Evolutionary conservation across 495 filamentous ascomycete genomes (phyloP), one percentile per base, ranked within the genome.

Genomic region (Thozetella sp.): DNA sequence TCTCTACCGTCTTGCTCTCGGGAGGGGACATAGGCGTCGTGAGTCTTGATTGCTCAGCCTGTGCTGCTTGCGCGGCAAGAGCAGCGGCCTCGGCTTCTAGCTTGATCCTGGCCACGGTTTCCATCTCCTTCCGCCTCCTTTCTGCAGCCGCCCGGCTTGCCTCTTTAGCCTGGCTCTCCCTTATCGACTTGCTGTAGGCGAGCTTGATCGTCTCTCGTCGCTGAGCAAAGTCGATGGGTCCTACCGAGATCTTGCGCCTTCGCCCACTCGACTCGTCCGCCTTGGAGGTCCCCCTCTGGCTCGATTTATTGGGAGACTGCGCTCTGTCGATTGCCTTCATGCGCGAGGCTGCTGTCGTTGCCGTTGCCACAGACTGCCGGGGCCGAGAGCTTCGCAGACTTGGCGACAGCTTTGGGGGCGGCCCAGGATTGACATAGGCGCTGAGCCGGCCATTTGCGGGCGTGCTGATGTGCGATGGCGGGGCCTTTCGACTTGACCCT

Each of bases 361-460:
- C 90, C 45, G 84, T 80, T 26, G 92, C 92, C 26, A 96, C 88
- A 11, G 90, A 89, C 70, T 91, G 88, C 25, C 93, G 81, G 20
- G 91, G 90, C 43, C 91, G 81, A 11, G 93, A 96, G 62, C 92
- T 93, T 58, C 93, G 85, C 22, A 97, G 76, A 13, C 87, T 88
- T 0, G 93, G 93, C 3, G 83, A 86, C 24, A 76, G 63, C 59
- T 84, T 85, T 2, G 81, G 75, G 10, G 70, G 63, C 22, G 83
- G 76, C 3, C 74, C 66, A 51, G 80, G 71, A 10, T 10, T 13
- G 27, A 85, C 82, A 56, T 82, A 83, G 20, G 81, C 81, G 62
- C 80, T 81, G 25, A 85, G 76, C 51, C 81, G 78, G n/a, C 77
- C 72, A 51, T 58, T 74, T 27, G 63, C 54, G 20, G 69, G 57